A percentile compares a stretch with the other conserved stretches of the same genome.
Evolutionary conservation across 306 rosid species (phyloP).

Genomic region (Vigna trinervia): DNA sequence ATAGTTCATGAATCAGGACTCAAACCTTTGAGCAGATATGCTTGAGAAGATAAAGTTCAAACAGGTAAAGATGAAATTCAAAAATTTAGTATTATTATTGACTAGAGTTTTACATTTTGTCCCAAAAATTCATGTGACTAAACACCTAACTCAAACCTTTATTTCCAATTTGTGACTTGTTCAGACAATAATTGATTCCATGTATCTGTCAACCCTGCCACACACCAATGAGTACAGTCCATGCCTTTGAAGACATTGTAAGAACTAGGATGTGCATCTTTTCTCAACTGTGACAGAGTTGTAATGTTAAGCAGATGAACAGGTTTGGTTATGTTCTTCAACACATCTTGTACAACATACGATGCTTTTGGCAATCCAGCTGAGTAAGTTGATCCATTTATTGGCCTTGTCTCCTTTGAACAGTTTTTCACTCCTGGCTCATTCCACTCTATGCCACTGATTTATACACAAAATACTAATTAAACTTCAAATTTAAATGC

Average conservation of each 20-base stretch:
- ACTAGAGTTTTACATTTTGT: background rate
- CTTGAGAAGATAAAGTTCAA: too few species aligned
- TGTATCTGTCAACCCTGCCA: slow-evolving; percentile 73
- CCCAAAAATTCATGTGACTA: background rate
- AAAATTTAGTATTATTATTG: background rate
- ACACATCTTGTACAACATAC: slow-evolving; percentile 51
- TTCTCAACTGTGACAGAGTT: slow-evolving; percentile 70
- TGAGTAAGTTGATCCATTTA: slow-evolving; percentile 58
- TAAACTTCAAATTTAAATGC: too few species aligned
- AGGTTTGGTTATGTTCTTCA: slow-evolving; percentile 48
- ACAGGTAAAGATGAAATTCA: background rate
- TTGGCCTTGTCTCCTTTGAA: slow-evolving; percentile 59
- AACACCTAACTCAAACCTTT: background rate
- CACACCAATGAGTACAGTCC: slow-evolving; percentile 89
- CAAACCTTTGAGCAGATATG: too few species aligned
- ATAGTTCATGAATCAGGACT: too few species aligned
- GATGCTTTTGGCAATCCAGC: slow-evolving; percentile 55
- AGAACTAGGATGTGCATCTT: slow-evolving; percentile 73
- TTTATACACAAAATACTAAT: background rate
- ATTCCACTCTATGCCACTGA: slow-evolving; percentile 63
- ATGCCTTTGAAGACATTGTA: slow-evolving; percentile 60
- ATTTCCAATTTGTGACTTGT: slow-evolving; percentile 21
- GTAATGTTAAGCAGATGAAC: slow-evolving; percentile 68
- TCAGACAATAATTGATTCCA: slow-evolving; percentile 66
- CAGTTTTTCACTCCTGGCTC: slow-evolving; percentile 60